A percentile compares a stretch with the other conserved stretches of the same genome.
Evolutionary conservation across 2,329 filamentous ascomycete genomes (phyloP).

Genomic region (Aspergillus tanneri): DNA sequence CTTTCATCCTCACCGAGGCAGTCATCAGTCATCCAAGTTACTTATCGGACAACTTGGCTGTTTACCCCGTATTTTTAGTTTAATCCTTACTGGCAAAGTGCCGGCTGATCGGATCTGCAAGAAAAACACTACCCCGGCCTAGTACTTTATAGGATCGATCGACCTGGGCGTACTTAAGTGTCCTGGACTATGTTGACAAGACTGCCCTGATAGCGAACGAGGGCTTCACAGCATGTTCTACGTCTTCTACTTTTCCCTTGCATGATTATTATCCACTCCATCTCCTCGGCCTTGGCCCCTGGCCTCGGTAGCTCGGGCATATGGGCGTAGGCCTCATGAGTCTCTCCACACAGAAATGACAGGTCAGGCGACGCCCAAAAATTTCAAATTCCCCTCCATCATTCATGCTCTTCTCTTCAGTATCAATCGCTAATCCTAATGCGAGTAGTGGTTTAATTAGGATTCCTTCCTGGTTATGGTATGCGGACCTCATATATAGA

Average conservation of each 20-base stretch:
- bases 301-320: neutral
- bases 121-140: neutral
- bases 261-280: conserved; percentile 8
- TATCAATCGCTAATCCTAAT: too few species aligned
- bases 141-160: neutral
- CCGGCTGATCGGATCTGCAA: neutral
- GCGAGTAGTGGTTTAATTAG: too few species aligned
- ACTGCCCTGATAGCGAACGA: neutral
- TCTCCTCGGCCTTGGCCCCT: neutral
- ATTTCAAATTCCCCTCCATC: conserved; percentile 10
- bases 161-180: neutral
- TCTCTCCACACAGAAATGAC: conserved; percentile 9
- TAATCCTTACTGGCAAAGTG: neutral
- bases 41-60: neutral
- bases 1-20: neutral
- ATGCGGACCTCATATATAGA: conserved; percentile 29
- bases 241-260: conserved; percentile 3
- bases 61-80: neutral
- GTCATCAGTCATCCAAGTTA: neutral
- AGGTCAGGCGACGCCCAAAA: conserved; percentile 23
- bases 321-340: conserved; percentile 13
- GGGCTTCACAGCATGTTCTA: neutral
- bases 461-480: conserved; percentile 14
- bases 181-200: neutral
- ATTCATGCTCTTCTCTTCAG: conserved; percentile 12